phyloP scores from a whole-genome alignment of 2,329 filamentous ascomycete species.

The Colletotrichum siamense region DNA sequence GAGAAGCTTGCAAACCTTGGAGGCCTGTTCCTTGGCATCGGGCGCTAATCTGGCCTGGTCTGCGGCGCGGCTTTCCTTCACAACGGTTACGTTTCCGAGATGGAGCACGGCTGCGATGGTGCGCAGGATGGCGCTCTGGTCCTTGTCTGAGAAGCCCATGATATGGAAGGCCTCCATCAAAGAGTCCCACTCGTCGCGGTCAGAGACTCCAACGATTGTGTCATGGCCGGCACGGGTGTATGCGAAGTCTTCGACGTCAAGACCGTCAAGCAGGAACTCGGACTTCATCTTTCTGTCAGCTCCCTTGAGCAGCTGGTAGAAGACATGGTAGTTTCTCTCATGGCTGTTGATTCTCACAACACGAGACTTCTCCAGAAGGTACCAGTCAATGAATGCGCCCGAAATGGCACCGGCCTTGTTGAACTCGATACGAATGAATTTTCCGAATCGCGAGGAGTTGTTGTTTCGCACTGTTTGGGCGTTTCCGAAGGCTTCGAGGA shows the following conservation, averaged over 20 bases:
- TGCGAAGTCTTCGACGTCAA: constrained; percentile 84
- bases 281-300: constrained; percentile 76
- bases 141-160: constrained; percentile 89
- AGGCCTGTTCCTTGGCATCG: constrained; percentile 76
- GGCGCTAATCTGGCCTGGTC: constrained; percentile 87
- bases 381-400: constrained; percentile 98
- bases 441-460: constrained; percentile 97
- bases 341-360: constrained; percentile 87
- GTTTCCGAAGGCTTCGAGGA: constrained; percentile 97
- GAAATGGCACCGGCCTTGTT: constrained; percentile 86
- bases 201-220: constrained; percentile 87
- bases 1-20: constrained; percentile 81
- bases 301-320: constrained; percentile 93
- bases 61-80: constrained; percentile 87
- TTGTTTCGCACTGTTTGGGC: constrained; percentile 98
- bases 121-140: constrained; percentile 82
- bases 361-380: constrained; percentile 95
- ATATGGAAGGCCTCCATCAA: constrained; percentile 92
- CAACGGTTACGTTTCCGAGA: constrained; percentile 87
- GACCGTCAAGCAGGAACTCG: constrained; percentile 75
- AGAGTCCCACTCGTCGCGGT: constrained; percentile 86
- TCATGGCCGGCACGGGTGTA: constrained; percentile 94
- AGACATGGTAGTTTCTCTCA: constrained; percentile 96
- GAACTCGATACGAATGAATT: constrained; percentile 98
- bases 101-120: constrained; percentile 93